These are phyloP conservation scores for Stachybotrys chlorohalonatus DNA, from an alignment of 2,329 filamentous ascomycete species.

Conservation along the genomic window DNA sequence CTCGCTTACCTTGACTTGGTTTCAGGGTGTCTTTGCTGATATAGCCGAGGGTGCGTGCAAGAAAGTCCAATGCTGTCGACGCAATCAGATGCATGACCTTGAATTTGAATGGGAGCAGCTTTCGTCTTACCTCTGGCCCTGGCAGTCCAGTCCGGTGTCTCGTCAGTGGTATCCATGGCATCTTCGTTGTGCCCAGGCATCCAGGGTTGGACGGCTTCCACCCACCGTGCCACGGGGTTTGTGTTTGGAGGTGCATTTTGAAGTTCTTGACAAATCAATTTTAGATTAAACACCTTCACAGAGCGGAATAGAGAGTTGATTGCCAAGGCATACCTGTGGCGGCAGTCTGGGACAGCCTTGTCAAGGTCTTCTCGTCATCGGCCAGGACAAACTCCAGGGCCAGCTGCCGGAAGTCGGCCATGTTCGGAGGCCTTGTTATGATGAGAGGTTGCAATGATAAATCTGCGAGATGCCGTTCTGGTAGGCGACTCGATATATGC, in stretches of 20 bases:
- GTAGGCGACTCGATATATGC: neutral
- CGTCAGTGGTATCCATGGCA: conserved; percentile 26
- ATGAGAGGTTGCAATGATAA: no score
- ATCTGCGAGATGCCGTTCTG: neutral
- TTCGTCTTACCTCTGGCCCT: conserved; percentile 38
- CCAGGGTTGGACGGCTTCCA: conserved; percentile 46
- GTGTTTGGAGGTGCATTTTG: conserved; percentile 32
- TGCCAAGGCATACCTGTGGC: conserved; percentile 25
- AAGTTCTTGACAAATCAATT: conserved; percentile 27
- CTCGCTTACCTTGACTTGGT: conserved; percentile 35
- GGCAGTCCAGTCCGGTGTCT: conserved; percentile 41
- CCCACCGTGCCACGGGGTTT: conserved; percentile 43
- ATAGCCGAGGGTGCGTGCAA: conserved; percentile 43
- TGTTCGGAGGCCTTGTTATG: conserved; percentile 11
- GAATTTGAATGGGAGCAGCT: neutral
- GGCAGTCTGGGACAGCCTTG: conserved; percentile 33
- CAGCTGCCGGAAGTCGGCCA: conserved; percentile 43
- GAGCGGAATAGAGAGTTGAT: neutral
- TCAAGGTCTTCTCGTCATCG: conserved; percentile 33
- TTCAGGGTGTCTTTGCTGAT: conserved; percentile 36
- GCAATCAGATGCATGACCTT: neutral
- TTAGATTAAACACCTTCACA: neutral
- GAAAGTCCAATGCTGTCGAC: conserved; percentile 43
- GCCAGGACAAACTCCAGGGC: conserved; percentile 46
- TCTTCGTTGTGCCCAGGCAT: conserved; percentile 34